Base-by-base conservation (phyloP, 805 yeast genomes). In the Lipomyces sp. region DNA sequence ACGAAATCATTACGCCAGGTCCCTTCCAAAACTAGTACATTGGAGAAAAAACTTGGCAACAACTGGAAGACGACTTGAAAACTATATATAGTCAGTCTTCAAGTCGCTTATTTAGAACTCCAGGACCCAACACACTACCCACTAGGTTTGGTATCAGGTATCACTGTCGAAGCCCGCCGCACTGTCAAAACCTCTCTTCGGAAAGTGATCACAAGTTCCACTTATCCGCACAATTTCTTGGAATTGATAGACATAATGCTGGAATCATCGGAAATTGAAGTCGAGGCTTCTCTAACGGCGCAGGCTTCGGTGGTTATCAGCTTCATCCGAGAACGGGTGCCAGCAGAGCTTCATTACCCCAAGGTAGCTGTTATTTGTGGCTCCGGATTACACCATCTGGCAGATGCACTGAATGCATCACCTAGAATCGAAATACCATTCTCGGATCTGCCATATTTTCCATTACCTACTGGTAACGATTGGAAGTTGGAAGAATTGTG, bases 371-470 rank as follows among this genome's bases (percentile, higher is more conserved):
- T 94, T 70, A 90, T 94, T 62, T 93, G 98, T 78, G 99, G 99
- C 5, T 90, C 97, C 3, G 99, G 99, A 0, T 81, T 94, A 18
- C 96, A 97, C 11, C 96, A 96, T 0, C 87, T 94, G 59, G 88
- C 93, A 1, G 81, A 84, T 59, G 78, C 82, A 32, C 75, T 89
- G 55, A 72, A 79, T n/a, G 64, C 79, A 8, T 73, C 64, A 7
- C 73, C 77, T 13, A 69, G 68, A 18, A 77, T 86, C 29, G 84
- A 81, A 59, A 82, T 94, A 34, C 79, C 87, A 0, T 94, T 92
- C 75, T 71, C 76, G 5, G 81, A 83, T 0, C 90, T 94, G 59
- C 98, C 98, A 0, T 90, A 94, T 0, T 93, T 94, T 77, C 84
- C 84, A 74, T 73, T 78, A 0, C 89, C 97, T 0, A 93, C 98